Base-by-base conservation (phyloP, 768 basidiomycete genomes). In the Suillus americanus region DNA sequence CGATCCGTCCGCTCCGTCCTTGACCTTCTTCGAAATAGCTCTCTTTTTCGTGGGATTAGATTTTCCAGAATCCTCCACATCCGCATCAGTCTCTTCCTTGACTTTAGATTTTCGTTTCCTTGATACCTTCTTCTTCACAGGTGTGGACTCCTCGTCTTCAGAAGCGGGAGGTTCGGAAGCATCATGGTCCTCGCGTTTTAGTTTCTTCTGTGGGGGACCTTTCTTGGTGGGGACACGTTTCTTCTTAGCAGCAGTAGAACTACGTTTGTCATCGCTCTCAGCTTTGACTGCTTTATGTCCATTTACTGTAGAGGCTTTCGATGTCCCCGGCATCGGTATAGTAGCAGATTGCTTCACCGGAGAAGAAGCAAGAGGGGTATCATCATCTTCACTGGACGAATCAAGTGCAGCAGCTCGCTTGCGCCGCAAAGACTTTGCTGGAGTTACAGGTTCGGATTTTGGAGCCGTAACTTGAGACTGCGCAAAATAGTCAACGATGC, bases 351-450 rank as follows among this genome's bases (percentile, higher is more conserved):
- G 78, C 76, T 91, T 92, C 5, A 79, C 81, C 23, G 89, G 90
- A 45, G 91, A 90, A 33, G 90, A 89, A 57, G 90, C 87, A 45
- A 91, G 82, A 41, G 57, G 61, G 89, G 90, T 20, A 79, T 92
- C 89, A 6, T 73, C 75, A 54, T 91, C 90, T 65, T 87, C 89
- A 35, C 87, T 89, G 60, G 87, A 83, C 64, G 72, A 81, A 18
- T 84, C 83, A 25, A 79, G 80, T 65, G 82, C 81, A 33, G 78
- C 73, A 30, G 80, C 89, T 72, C 89, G 86, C 78, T 92, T 93
- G 65, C 74, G 68, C 25, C 65, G 72, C 62, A 66, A 72, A 50
- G 75, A 68, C 63, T 69, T 76, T 20, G 53, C 54, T 62, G 69
- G 76, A 66, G 74, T 67, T 61, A 23, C 62, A 59, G 62, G 62